These are phyloP conservation scores for Paraphoma chrysanthemicola DNA, from an alignment of 2,329 filamentous ascomycete species.

Conservation along the genomic window DNA sequence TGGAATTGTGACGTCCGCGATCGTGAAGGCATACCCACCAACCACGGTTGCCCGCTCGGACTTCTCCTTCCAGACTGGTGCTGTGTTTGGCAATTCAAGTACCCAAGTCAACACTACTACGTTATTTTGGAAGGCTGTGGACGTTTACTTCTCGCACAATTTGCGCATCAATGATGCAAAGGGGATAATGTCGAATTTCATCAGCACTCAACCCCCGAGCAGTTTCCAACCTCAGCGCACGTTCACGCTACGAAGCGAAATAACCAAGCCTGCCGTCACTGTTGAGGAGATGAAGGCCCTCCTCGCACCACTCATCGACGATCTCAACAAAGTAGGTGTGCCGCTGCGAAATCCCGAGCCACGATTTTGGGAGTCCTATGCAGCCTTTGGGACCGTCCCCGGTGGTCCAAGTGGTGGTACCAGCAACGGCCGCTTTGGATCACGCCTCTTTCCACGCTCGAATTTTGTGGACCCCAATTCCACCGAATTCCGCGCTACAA, in stretches of 20 bases:
- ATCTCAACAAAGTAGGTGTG: conserved; percentile 25
- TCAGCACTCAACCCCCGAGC: conserved; percentile 17
- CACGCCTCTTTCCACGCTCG: conserved; percentile 41
- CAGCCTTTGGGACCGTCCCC: conserved; percentile 21
- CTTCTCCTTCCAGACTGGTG: conserved; percentile 33
- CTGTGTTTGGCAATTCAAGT: conserved; percentile 23
- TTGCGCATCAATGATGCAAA: conserved; percentile 28
- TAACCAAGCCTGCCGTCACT: conserved; percentile 26
- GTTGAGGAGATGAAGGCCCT: conserved; percentile 22
- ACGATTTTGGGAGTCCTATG: conserved; percentile 24
- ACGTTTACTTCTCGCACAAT: conserved; percentile 30
- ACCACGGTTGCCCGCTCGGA: conserved; percentile 32
- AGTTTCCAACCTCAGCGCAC: conserved; percentile 7
- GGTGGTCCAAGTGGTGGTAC: conserved; percentile 26
- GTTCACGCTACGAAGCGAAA: conserved; percentile 22
- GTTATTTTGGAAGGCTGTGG: conserved; percentile 36
- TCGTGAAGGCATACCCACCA: conserved; percentile 36
- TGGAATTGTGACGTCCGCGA: conserved; percentile 35
- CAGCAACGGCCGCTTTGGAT: conserved; percentile 28
- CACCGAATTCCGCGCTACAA: conserved; percentile 19
- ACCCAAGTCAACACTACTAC: conserved; percentile 21
- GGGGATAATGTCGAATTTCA: conserved; percentile 33
- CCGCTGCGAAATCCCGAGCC: conserved; percentile 21
- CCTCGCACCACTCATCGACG: conserved; percentile 26
- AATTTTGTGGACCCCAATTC: conserved; percentile 30